Conservation (phyloP, 2,329 filamentous ascomycete genomes). For the Chalara sp. region DNA sequence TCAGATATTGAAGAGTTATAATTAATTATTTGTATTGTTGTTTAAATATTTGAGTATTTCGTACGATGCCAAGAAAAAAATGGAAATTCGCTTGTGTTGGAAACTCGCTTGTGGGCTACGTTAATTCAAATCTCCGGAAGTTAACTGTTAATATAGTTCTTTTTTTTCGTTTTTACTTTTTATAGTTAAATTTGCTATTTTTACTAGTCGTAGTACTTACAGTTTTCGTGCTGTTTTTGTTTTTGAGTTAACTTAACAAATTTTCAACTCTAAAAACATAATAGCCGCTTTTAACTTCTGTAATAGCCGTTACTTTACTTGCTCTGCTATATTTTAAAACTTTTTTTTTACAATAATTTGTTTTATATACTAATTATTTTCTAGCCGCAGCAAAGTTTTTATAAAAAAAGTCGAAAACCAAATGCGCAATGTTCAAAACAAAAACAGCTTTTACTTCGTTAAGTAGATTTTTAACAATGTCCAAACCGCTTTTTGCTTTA, state of each 20-base stretch:
- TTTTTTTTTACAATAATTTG: no score
- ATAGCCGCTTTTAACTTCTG: constrained; percentile 99
- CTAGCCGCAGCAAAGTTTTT: constrained; percentile 92
- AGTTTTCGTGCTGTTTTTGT: constrained; percentile 97
- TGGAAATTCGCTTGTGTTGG: no score
- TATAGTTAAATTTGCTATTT: constrained; percentile 99
- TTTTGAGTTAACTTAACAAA: constrained; percentile 98
- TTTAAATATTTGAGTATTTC: no score
- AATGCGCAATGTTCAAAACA: constrained; percentile 99
- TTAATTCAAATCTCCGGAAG: constrained; percentile 99
- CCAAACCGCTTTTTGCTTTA: constrained; percentile 97
- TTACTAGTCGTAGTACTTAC: constrained; percentile 87
- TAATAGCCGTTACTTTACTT: constrained; percentile 98
- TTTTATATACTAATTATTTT: constrained; percentile 25
- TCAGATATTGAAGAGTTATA: no score
- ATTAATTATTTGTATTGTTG: no score
- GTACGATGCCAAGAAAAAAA: no score
- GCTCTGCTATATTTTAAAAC: constrained; percentile 83
- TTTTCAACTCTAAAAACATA: constrained; percentile 99
- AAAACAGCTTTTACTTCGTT: constrained; percentile 99
- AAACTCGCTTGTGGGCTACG: no score
- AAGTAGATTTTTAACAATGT: constrained; percentile 99
- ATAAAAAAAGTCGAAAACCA: constrained; percentile 99
- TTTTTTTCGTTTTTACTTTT: constrained; percentile 99
- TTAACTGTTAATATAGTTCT: constrained; percentile 99